A percentile compares a stretch with the other conserved stretches of the same genome.
phyloP scores from a whole-genome alignment of 2,329 filamentous ascomycete genomes.

The Epichloe coenophiala region DNA sequence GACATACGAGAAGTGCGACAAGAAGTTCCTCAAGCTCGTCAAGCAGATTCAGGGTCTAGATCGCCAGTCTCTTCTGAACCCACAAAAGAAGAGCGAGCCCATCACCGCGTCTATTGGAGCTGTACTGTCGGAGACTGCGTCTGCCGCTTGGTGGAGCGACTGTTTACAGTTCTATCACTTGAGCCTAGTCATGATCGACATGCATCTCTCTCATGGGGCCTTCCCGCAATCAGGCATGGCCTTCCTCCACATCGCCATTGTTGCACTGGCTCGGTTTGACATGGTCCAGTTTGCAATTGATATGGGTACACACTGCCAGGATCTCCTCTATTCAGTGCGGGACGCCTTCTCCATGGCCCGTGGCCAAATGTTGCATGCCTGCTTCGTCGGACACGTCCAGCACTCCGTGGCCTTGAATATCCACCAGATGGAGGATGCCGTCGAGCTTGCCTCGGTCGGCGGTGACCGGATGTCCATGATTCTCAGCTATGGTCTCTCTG shows the following conservation, averaged over 20 bases:
- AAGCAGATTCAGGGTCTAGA: slow-evolving; percentile 46
- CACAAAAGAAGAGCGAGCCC: slow-evolving; percentile 32
- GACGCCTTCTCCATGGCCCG: slow-evolving; percentile 54
- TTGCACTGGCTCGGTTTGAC: slow-evolving; percentile 56
- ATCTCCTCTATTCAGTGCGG: slow-evolving; percentile 48
- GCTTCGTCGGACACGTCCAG: slow-evolving; percentile 59
- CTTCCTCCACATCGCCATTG: slow-evolving; percentile 54
- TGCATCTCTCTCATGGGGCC: slow-evolving; percentile 48
- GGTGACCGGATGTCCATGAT: slow-evolving; percentile 62
- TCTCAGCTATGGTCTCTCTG: slow-evolving; percentile 54
- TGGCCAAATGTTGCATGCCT: slow-evolving; percentile 54
- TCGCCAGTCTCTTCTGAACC: slow-evolving; percentile 29
- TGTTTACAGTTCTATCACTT: slow-evolving; percentile 59
- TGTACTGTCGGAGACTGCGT: slow-evolving; percentile 55
- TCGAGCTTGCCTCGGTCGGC: slow-evolving; percentile 51
- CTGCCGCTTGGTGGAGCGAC: slow-evolving; percentile 62
- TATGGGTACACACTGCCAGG: slow-evolving; percentile 47
- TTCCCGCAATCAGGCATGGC: slow-evolving; percentile 57
- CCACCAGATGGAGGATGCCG: slow-evolving; percentile 46
- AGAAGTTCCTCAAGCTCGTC: slow-evolving; percentile 53
- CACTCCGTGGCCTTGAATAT: slow-evolving; percentile 46
- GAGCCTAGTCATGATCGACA: slow-evolving; percentile 50
- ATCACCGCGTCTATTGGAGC: slow-evolving; percentile 51
- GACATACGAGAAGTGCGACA: slow-evolving; percentile 65
- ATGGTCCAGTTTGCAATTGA: slow-evolving; percentile 56